A percentile compares a stretch with the other conserved stretches of the same genome.
phyloP scores from a whole-genome alignment of 2,329 filamentous ascomycete species.

The Fusarium sp. region DNA sequence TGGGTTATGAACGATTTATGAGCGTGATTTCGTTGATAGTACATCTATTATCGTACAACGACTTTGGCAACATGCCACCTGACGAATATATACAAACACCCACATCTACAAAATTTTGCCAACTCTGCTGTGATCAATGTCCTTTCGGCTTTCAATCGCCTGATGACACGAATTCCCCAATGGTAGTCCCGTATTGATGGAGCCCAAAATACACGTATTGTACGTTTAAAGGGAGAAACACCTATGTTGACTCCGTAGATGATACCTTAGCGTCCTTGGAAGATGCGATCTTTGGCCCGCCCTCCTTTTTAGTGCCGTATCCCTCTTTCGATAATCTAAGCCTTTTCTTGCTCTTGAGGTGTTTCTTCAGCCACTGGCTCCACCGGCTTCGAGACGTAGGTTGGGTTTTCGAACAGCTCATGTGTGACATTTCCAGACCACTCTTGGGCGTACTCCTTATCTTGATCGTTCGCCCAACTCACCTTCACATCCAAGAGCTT shows the following conservation, averaged over 20 bases:
- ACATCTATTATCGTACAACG: slow-evolving; percentile 49
- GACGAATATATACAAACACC: slow-evolving; percentile 38
- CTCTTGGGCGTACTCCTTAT: slow-evolving; percentile 59
- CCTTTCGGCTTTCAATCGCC: slow-evolving; percentile 4
- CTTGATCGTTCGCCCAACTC: slow-evolving; percentile 64
- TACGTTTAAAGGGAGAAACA: slow-evolving; percentile 7
- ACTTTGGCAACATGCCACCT: slow-evolving; percentile 43
- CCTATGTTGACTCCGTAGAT: background rate
- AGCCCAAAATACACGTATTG: slow-evolving; percentile 20
- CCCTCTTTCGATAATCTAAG: background rate
- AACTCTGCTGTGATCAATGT: slow-evolving; percentile 13
- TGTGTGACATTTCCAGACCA: slow-evolving; percentile 69
- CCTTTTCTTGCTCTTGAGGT: background rate
- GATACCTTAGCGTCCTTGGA: background rate
- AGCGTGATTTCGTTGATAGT: slow-evolving; percentile 45
- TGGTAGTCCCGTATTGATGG: background rate
- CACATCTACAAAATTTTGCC: slow-evolving; percentile 29
- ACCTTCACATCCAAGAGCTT: slow-evolving; percentile 59
- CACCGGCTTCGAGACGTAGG: slow-evolving; percentile 38
- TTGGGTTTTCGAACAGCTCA: slow-evolving; percentile 52
- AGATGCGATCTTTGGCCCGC: slow-evolving; percentile 1
- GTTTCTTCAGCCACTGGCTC: slow-evolving; percentile 18
- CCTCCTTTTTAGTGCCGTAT: background rate
- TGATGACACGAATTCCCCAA: slow-evolving; percentile 4
- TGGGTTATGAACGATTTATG: slow-evolving; percentile 33